phyloP scores from a whole-genome alignment of 306 rosid species.

The Aeschynomene evenia region DNA sequence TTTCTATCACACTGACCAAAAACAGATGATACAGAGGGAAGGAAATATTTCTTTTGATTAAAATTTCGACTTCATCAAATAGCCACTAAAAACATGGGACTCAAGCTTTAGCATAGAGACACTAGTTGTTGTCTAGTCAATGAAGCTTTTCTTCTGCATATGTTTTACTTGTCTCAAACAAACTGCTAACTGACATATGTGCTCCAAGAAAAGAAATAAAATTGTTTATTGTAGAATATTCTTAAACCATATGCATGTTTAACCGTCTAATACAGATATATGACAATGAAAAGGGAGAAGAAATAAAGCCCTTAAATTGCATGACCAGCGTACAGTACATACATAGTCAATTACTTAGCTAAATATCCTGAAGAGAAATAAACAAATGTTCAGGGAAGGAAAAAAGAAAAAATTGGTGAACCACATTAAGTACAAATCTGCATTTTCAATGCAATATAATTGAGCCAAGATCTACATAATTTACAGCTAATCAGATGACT shows the following conservation, averaged over 20 bases:
- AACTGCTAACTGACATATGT: not conserved
- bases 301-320: not conserved
- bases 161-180: not conserved
- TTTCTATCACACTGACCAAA: not conserved
- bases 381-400: conserved; percentile 7
- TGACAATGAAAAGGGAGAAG: not conserved
- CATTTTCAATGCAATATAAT: conserved; percentile 8
- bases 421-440: not conserved
- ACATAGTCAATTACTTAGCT: not conserved
- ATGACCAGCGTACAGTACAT: not conserved
- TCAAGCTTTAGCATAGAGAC: not conserved
- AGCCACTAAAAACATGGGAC: not conserved
- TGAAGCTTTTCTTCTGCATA: not conserved
- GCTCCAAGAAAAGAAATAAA: not conserved
- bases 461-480: conserved; percentile 18
- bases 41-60: not conserved
- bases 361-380: not conserved
- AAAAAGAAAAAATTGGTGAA: not conserved
- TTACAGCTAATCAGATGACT: conserved; percentile 16
- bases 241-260: not conserved
- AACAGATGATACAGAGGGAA: not conserved
- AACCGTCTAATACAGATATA: conserved; percentile 1
- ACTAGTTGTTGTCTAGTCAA: not conserved
- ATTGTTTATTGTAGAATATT: not conserved
- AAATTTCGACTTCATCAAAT: not conserved